Percentiles rank a stretch among this genome's conserved stretches.
These are phyloP conservation scores for Coffea humblotiana DNA, from an alignment of 305 asterid genomes.

Conservation along the genomic window DNA sequence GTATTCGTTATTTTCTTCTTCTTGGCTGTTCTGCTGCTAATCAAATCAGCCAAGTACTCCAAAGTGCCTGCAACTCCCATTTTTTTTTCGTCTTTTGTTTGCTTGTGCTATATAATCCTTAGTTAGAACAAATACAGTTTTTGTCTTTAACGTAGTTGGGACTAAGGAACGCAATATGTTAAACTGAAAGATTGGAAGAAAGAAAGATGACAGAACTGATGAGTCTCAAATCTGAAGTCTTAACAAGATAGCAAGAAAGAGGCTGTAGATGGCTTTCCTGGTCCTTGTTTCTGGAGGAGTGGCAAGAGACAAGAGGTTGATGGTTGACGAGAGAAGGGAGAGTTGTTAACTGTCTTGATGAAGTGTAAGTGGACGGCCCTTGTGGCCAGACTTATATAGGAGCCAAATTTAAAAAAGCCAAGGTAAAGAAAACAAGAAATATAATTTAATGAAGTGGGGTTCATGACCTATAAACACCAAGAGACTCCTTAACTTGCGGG, in stretches of 20 bases:
- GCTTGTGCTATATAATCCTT: background rate
- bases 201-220: background rate
- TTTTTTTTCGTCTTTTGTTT: background rate
- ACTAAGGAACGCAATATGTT: background rate
- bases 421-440: background rate
- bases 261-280: background rate
- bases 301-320: background rate
- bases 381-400: background rate
- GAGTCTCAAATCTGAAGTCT: background rate
- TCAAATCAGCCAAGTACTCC: conserved; percentile 63
- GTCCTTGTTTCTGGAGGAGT: background rate
- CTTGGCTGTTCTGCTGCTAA: conserved; percentile 51
- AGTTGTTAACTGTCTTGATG: background rate
- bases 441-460: conserved; percentile 27
- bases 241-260: background rate
- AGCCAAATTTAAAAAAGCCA: conserved; percentile 1
- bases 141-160: background rate
- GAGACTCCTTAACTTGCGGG: conserved; percentile 30
- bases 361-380: background rate
- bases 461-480: conserved; percentile 26
- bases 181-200: background rate
- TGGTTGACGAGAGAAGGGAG: background rate
- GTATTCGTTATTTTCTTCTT: conserved; percentile 57
- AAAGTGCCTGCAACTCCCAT: conserved; percentile 85
- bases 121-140: background rate